Conservation (phyloP, 2,329 filamentous ascomycete genomes). For the Plectosphaerella sp. region DNA sequence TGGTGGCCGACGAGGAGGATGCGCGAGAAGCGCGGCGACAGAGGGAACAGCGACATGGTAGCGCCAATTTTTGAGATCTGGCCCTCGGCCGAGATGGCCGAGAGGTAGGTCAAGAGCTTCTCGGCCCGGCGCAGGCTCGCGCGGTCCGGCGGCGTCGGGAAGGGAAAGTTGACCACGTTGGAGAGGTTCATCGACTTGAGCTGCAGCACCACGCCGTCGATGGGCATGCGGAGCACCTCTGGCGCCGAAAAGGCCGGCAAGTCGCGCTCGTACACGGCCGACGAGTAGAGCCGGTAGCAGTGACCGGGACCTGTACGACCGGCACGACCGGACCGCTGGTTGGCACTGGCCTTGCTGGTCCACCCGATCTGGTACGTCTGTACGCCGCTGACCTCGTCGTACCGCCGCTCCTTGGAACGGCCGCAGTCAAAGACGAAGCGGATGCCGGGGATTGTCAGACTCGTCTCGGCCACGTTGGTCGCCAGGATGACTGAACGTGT, state of each 20-base stretch:
- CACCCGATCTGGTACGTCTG: slow-evolving; percentile 94
- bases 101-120: slow-evolving; percentile 78
- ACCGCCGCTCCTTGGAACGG: slow-evolving; percentile 85
- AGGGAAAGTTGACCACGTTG: slow-evolving; percentile 89
- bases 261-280: slow-evolving; percentile 86
- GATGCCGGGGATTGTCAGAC: slow-evolving; percentile 91
- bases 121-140: slow-evolving; percentile 77
- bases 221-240: slow-evolving; percentile 84
- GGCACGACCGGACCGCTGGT: slow-evolving; percentile 86
- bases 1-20: slow-evolving; percentile 87
- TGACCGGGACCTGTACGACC: slow-evolving; percentile 94
- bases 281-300: slow-evolving; percentile 92
- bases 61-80: slow-evolving; percentile 75
- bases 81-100: slow-evolving; percentile 68
- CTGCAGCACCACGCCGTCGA: slow-evolving; percentile 88
- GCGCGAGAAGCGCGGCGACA: slow-evolving; percentile 85
- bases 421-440: slow-evolving; percentile 96
- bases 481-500: slow-evolving; percentile 83
- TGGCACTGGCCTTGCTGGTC: slow-evolving; percentile 96
- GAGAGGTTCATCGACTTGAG: slow-evolving; percentile 93
- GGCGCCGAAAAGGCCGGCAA: slow-evolving; percentile 83
- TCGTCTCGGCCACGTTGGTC: slow-evolving; percentile 96
- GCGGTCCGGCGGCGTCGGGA: slow-evolving; percentile 82
- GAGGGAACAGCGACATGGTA: slow-evolving; percentile 82
- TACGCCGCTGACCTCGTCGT: slow-evolving; percentile 82